Conservation (phyloP, 2,329 filamentous ascomycete species). For the Fonsecaea nubica region DNA sequence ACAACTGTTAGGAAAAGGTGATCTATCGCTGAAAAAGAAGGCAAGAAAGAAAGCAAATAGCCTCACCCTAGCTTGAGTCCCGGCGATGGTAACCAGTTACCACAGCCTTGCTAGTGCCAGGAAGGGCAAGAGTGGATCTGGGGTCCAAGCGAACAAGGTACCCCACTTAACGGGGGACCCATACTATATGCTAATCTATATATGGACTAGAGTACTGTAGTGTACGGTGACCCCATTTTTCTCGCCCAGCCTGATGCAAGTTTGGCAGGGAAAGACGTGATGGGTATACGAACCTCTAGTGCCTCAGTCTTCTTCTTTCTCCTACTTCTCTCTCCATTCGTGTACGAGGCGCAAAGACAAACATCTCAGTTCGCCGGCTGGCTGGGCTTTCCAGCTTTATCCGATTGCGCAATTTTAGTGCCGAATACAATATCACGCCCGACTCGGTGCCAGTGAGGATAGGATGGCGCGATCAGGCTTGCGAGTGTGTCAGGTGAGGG, state of each 20-base stretch:
- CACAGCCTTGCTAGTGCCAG: no score
- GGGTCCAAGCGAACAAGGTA: no score
- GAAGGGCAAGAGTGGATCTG: no score
- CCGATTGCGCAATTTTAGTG: conserved; percentile 3
- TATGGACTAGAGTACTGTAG: background rate
- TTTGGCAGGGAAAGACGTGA: background rate
- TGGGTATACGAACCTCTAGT: background rate
- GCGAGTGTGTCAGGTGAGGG: background rate
- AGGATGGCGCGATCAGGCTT: background rate
- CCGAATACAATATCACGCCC: background rate
- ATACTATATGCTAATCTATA: background rate
- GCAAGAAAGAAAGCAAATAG: no score
- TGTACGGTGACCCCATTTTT: background rate
- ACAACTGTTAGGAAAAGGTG: no score
- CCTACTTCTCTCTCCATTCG: background rate
- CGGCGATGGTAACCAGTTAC: no score
- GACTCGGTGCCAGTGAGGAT: background rate
- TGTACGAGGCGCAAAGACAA: background rate
- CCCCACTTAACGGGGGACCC: no score
- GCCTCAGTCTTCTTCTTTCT: background rate
- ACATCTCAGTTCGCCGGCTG: background rate
- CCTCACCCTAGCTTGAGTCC: no score
- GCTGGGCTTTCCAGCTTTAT: background rate
- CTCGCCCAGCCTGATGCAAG: background rate
- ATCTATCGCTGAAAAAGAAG: no score